These are phyloP conservation scores for Cynara cardunculus DNA, from an alignment of 129 eudicot species.

Conservation along the genomic window DNA sequence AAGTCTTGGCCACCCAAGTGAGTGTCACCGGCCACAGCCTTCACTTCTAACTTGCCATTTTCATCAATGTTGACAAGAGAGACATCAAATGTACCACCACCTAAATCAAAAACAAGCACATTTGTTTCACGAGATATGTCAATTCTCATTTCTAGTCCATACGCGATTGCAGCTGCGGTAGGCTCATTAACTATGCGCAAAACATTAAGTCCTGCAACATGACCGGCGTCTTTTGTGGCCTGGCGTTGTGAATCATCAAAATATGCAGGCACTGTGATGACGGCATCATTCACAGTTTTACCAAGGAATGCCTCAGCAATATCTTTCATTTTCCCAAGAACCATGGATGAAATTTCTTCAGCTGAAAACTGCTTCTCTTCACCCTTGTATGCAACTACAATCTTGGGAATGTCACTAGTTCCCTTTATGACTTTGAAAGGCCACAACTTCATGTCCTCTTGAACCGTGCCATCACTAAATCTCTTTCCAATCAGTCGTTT, in stretches of 20 bases:
- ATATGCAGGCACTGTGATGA: conserved; percentile 40
- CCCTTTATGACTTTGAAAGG: conserved; percentile 10
- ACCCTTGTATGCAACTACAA: conserved; percentile 13
- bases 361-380: background rate
- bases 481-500: conserved; percentile 15
- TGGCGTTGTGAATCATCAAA: conserved; percentile 33
- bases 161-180: conserved; percentile 43
- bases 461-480: background rate
- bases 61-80: conserved; percentile 12
- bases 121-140: background rate
- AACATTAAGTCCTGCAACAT: conserved; percentile 44
- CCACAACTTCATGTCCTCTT: conserved; percentile 5
- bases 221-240: conserved; percentile 47
- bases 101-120: conserved; percentile 29
- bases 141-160: conserved; percentile 2
- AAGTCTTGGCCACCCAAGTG: conserved; percentile 47
- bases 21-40: conserved; percentile 32
- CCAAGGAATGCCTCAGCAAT: conserved; percentile 42
- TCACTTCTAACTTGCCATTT: conserved; percentile 29
- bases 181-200: conserved; percentile 36
- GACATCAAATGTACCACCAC: conserved; percentile 17
- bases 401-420: background rate
- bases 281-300: conserved; percentile 31
- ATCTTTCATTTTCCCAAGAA: conserved; percentile 29
- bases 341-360: conserved; percentile 19